Evolutionary conservation across 768 basidiomycete genomes (phyloP).

Genomic region (Pulveroboletus frians): DNA sequence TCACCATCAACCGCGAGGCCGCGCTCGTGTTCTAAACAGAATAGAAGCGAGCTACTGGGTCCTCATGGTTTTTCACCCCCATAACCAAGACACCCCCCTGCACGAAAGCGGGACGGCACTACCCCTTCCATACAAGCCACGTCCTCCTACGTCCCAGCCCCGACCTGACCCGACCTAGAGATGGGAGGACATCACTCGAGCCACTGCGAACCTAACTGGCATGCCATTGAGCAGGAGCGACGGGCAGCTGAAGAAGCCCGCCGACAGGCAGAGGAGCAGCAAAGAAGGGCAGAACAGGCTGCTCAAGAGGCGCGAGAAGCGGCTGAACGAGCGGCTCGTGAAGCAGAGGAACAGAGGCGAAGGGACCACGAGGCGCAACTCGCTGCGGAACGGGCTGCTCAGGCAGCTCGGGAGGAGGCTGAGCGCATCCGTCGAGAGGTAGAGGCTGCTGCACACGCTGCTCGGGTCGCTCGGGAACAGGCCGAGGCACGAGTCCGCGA

Average conservation of each 20-base stretch:
- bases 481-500: constrained; percentile 25
- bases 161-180: background rate
- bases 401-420: constrained; percentile 20
- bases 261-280: constrained; percentile 19
- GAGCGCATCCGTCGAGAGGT: constrained; percentile 18
- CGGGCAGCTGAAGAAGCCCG: constrained; percentile 17
- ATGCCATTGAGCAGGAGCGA: constrained; percentile 18
- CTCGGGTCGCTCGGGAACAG: constrained; percentile 16
- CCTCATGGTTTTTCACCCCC: background rate
- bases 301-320: constrained; percentile 21
- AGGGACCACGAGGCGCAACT: constrained; percentile 14
- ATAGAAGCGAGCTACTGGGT: background rate
- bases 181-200: constrained; percentile 28
- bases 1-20: background rate
- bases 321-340: constrained; percentile 20
- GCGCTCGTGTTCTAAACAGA: background rate
- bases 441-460: constrained; percentile 22
- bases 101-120: background rate
- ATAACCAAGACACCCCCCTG: too few species aligned
- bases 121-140: background rate
- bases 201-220: constrained; percentile 22
- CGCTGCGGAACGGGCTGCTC: constrained; percentile 21
- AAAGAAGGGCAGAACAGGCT: constrained; percentile 14
- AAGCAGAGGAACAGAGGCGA: constrained; percentile 16
- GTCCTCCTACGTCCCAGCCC: background rate